phyloP scores from a whole-genome alignment of 331 rosid genomes.

The Cydonia oblonga region DNA sequence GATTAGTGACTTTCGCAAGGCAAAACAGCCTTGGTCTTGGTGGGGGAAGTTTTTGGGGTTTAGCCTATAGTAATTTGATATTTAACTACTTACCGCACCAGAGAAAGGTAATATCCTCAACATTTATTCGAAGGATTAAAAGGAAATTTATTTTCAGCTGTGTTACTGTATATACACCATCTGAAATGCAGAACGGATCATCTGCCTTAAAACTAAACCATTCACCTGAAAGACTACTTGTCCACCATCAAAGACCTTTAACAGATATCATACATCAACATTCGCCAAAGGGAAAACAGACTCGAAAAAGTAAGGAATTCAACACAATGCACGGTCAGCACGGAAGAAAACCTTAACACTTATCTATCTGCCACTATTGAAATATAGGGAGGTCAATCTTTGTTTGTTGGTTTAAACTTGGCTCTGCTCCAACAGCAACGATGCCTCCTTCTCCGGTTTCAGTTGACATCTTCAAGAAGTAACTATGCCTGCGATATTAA shows the following conservation, averaged over 20 bases:
- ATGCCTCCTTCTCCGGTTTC: slow-evolving; percentile 43
- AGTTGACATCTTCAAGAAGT: slow-evolving; percentile 65
- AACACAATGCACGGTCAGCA: not conserved
- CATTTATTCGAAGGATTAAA: too few species aligned
- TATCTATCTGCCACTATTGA: slow-evolving; percentile 6
- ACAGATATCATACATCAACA: not conserved
- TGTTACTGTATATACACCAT: not conserved
- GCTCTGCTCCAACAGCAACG: slow-evolving; percentile 20
- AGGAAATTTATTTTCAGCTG: too few species aligned
- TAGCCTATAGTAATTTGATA: too few species aligned
- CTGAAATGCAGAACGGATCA: not conserved
- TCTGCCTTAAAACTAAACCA: not conserved
- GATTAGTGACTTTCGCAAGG: not conserved
- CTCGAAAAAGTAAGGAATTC: not conserved
- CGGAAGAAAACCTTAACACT: not conserved
- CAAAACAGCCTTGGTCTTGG: too few species aligned
- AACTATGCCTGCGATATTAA: slow-evolving; percentile 75
- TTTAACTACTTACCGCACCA: too few species aligned
- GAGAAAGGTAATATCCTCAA: too few species aligned
- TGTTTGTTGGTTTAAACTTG: slow-evolving; percentile 7
- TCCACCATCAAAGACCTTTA: not conserved
- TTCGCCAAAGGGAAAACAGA: not conserved
- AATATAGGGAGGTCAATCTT: slow-evolving; percentile 42
- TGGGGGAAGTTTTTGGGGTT: too few species aligned
- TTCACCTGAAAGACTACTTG: not conserved